Base-by-base conservation (phyloP, 768 basidiomycete genomes). In the Pholiota conissans region DNA sequence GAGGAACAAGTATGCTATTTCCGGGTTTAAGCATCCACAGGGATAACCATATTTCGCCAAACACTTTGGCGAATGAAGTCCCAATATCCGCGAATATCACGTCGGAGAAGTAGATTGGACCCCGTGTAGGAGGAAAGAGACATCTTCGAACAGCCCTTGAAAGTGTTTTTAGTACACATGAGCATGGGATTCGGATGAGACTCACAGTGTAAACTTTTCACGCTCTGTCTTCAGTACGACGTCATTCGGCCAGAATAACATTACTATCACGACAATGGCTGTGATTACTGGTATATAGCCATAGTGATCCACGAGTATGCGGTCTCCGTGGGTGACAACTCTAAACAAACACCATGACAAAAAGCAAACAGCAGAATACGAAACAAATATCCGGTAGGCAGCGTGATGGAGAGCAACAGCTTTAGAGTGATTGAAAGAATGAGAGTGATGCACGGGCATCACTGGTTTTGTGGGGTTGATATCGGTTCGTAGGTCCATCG, bases 61-160 rank as follows among this genome's bases (percentile, higher is more conserved):
- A 76, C 37, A 99, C 94, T 76, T 97, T 98, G 32, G 97, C 95
- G 67, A 92, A 96, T 2, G 95, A 98, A 1, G 97, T 99, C 66
- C 95, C 83, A 59, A 98, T 85, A 79, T 98, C 97, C 58, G 96
- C 95, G 57, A 96, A 85, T 42, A 98, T 84, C 22, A 99, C 85
- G 69, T 99, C 97, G 27, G 87, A 86, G 73, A 99, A 99, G 69
- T 87, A 85, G 37, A 94, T 79, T 4, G 88, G 83, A 39, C 78
- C 76, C 52, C 79, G 76, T 37, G 77, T 66, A 0, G 84, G 74
- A n/a, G 89, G 82, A 50, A 87, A 81, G 22, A 94, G 64, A 67
- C 93, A 97, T 61, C 96, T 81, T 45, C 81, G 77, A 42, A 93
- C 67, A 11, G 90, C 74, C 64, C 95, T 98, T 37, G n/a, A 28